Evolutionary conservation across 495 filamentous ascomycete species (phyloP), one percentile per base, ranked within the genome.

Genomic region (Rusavskia elegans): DNA sequence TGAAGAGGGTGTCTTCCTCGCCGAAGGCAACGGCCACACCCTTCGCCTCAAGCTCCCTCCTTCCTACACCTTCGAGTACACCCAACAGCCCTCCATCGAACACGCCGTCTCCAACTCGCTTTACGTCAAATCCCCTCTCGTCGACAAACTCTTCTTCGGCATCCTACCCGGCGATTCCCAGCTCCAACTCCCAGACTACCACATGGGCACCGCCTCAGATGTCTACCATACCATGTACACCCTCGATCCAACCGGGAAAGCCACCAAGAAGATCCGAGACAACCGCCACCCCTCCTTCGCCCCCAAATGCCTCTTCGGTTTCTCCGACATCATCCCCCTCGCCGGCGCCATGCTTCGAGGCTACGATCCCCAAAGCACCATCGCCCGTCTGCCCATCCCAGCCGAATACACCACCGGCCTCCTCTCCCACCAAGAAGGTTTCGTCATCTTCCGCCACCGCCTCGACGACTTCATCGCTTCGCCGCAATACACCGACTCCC

Each of bases 1-100:
- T n/a, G 55, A 50, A 6, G 57, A 66, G 21, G 64, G 63, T 4
- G 56, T 57, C n/a, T 44, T 68, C 40, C 45, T 60, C 41, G 65
- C 65, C 7, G 58, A 66, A 51, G 65, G 63, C 17, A 55, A 57
- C 30, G 63, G 57, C n/a, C 54, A 62, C 16, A 56, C 49, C n/a
- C 53, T 66, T 11, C 57, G 57, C 37, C 50, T 30, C 20, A 36
- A 42, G 16, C 45, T 21, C 20, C 39, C 11, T 27, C n/a, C 17
- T 5, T 3, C 16, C 20, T 25, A 35, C 13, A 35, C 32, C 23
- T 25, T 46, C 16, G 44, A 46, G 21, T 25, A 25, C 39, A 52
- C 40, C 13, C 20, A 0, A 0, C n/a, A 27, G 10, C 36, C 36
- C 5, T 29, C 39, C 25, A 27, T 29, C 23, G 21, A 46, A 46